phyloP scores from a whole-genome alignment of 2,329 filamentous ascomycete species.

The Trichoderma lentiforme region DNA sequence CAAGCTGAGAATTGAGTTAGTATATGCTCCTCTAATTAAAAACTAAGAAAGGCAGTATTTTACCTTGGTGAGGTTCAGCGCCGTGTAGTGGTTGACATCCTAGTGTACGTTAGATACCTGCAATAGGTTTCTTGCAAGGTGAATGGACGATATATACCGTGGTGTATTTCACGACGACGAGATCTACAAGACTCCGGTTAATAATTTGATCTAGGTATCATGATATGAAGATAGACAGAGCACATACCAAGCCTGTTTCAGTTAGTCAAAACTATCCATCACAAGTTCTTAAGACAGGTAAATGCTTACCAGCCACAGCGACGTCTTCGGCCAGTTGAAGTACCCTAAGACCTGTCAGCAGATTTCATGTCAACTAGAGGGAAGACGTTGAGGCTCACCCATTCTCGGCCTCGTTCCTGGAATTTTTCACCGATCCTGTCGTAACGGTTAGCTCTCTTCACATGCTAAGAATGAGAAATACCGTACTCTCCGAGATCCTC shows the following conservation, averaged over 20 bases:
- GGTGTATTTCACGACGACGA: conserved; percentile 66
- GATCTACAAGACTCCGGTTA: conserved; percentile 41
- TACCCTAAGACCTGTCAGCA: conserved; percentile 27
- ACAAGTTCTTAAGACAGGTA: conserved; percentile 17
- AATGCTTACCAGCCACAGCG: conserved; percentile 50
- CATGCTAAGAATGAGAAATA: background rate
- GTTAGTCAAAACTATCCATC: background rate
- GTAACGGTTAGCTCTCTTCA: background rate
- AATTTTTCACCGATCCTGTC: conserved; percentile 41
- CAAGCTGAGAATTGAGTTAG: conserved; percentile 48
- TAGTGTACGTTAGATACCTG: conserved; percentile 10
- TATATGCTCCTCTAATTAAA: background rate
- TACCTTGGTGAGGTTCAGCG: conserved; percentile 54
- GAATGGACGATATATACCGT: background rate
- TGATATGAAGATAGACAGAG: conserved; percentile 3
- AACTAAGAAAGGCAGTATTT: background rate
- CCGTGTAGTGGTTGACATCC: conserved; percentile 64
- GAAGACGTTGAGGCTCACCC: conserved; percentile 25
- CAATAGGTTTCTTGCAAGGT: background rate
- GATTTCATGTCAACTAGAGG: background rate
- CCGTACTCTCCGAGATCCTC: conserved; percentile 48
- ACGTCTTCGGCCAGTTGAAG: conserved; percentile 57
- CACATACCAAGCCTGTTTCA: conserved; percentile 26
- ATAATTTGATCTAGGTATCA: conserved; percentile 15
- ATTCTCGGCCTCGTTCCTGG: conserved; percentile 47